Percentiles rank a stretch among this genome's conserved stretches.
Conservation (phyloP, 148 eudicot genomes). For the Spergularia bocconei region DNA sequence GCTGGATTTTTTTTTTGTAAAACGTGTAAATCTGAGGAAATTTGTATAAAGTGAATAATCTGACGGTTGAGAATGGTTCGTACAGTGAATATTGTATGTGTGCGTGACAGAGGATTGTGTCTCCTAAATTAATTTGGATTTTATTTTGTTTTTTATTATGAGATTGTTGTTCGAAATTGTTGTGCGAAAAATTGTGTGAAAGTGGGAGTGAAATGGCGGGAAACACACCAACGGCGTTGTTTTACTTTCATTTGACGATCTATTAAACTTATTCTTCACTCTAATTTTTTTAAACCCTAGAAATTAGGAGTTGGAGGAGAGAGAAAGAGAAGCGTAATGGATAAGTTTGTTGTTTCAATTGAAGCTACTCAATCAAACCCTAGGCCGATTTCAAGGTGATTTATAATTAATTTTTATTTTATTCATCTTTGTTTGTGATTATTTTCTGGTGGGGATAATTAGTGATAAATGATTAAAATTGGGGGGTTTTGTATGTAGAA, state of each 20-base stretch:
- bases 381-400: conserved; percentile 32
- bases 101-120: not conserved
- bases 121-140: too few species aligned
- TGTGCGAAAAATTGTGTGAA: not conserved
- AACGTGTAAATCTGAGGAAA: too few species aligned
- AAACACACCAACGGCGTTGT: not conserved
- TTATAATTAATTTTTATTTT: not conserved
- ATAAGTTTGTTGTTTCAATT: conserved; percentile 26
- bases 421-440: not conserved
- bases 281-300: not conserved
- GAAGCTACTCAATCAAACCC: conserved; percentile 21
- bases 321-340: conserved; percentile 16
- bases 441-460: not conserved
- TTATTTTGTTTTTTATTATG: too few species aligned
- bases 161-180: too few species aligned
- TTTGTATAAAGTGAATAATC: too few species aligned
- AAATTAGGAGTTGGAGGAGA: not conserved
- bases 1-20: too few species aligned
- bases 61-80: not conserved
- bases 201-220: conserved; percentile 13
- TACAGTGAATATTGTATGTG: not conserved
- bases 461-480: not conserved
- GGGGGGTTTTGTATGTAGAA: conserved; percentile 9
- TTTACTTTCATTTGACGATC: not conserved
- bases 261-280: not conserved